Base-by-base conservation (phyloP, 495 filamentous ascomycete genomes). In the Diplogelasinospora grovesii region DNA sequence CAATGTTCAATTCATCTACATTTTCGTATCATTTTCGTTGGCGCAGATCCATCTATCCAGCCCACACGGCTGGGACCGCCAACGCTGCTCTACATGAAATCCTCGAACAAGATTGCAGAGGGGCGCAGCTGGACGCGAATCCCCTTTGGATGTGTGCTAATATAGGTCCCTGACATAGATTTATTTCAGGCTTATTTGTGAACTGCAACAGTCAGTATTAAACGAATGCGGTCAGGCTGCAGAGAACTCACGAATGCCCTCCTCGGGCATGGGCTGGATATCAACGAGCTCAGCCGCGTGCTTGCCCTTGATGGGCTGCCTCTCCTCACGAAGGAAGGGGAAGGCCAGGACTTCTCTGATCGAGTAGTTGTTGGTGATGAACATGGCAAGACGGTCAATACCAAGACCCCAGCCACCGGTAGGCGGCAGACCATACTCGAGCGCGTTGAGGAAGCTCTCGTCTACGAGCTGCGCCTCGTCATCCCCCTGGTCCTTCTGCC, bases 361-460 rank as follows among this genome's bases (percentile, higher is more conserved):
- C 45, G 59, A 56, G 71, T 96, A 95, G 61, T 94, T 82, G 65
- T 97, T 77, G 32, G 93, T 96, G 53, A 97, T 69, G 74, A 97
- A 96, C 92, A 97, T 97, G 54, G 90, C 85, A 56, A 96, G 55
- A 46, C 89, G 85, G 67, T 98, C 92, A 54, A 98, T 95, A 47
- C 93, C 92, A 80, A 97, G 85, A 51, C 92, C 93, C 82, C 85
- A 97, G 18, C 93, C 92, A 62, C 88, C 92, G 9, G 92, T 97
- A 0, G 92, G 92, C 15, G 93, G 92, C 28, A 97, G 32, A 40
- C 58, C 60, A 46, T 63, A 69, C 63, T 95, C 89, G 36, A 95
- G 68, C 32, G 79, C 78, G 22, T 78, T 79, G 56, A 86, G 84
- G 76, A 95, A 95, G 56, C 78, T 86, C 77, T 97, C 92, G 45